These are phyloP conservation scores for Fusarium sp. DNA, from an alignment of 2,329 filamentous ascomycete genomes.

Conservation along the genomic window DNA sequence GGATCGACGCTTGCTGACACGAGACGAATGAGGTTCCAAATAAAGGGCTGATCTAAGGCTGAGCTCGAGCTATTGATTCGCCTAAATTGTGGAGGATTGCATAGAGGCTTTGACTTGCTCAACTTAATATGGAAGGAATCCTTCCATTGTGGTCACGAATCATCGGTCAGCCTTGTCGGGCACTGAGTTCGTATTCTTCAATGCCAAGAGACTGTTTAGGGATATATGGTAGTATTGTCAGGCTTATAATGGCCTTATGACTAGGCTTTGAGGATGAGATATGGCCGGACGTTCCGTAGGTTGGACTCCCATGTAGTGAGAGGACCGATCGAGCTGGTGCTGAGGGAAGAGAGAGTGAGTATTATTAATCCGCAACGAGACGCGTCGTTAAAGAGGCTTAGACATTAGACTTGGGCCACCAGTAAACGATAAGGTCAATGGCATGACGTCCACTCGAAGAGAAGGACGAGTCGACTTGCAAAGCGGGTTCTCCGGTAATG, in stretches of 20 bases:
- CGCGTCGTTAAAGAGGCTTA: neutral
- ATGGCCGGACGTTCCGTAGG: neutral
- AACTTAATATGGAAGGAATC: neutral
- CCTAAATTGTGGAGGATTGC: neutral
- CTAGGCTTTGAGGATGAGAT: neutral
- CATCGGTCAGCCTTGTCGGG: slow-evolving; percentile 7
- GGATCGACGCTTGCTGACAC: neutral
- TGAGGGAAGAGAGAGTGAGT: neutral
- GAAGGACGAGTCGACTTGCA: neutral
- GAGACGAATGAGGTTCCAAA: neutral
- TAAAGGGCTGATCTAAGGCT: neutral
- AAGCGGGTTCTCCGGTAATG: neutral
- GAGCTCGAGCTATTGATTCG: neutral
- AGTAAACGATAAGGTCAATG: neutral
- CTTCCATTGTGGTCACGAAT: neutral
- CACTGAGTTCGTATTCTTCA: neutral
- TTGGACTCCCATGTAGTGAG: neutral
- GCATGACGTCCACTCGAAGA: neutral
- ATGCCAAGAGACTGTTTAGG: neutral
- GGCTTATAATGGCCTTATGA: neutral
- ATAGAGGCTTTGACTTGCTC: neutral
- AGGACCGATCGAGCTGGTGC: neutral
- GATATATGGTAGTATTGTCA: neutral
- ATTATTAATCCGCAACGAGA: neutral
- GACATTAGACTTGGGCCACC: neutral